phyloP scores from a whole-genome alignment of 768 basidiomycete genomes.

The Lentinula guzmanii region DNA sequence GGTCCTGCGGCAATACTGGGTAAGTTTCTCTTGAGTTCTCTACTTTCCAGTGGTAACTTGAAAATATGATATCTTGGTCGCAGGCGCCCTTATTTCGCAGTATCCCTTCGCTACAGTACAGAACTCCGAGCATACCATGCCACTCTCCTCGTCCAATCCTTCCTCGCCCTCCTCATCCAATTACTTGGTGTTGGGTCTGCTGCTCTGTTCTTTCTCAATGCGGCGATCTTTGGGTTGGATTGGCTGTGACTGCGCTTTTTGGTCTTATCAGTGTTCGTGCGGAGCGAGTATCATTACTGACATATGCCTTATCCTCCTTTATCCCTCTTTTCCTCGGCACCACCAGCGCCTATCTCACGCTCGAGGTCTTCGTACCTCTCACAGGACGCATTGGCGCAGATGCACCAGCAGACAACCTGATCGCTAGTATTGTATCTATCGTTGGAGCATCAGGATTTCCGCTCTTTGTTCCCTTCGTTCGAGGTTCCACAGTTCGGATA shows the following conservation, averaged over 20 bases:
- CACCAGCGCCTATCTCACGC: background rate
- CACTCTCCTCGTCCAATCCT: slow-evolving; percentile 53
- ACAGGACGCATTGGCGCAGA: slow-evolving; percentile 80
- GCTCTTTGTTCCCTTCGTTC: slow-evolving; percentile 63
- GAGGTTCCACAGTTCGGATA: slow-evolving; percentile 35
- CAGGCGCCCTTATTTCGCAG: slow-evolving; percentile 64
- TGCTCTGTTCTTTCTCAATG: slow-evolving; percentile 64
- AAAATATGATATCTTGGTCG: background rate
- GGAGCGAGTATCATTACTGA: background rate
- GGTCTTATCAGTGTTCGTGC: slow-evolving; percentile 40
- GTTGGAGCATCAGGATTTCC: slow-evolving; percentile 55
- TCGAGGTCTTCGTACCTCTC: slow-evolving; percentile 84
- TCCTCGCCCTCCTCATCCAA: slow-evolving; percentile 55
- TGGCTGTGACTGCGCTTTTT: slow-evolving; percentile 51
- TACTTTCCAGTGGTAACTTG: background rate
- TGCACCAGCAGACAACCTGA: slow-evolving; percentile 84
- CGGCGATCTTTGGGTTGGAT: slow-evolving; percentile 44
- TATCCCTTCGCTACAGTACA: slow-evolving; percentile 38
- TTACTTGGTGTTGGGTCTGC: slow-evolving; percentile 68
- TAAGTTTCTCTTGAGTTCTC: slow-evolving; percentile 14
- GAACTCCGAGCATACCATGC: slow-evolving; percentile 63
- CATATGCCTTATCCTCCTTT: background rate
- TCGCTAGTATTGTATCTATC: slow-evolving; percentile 68
- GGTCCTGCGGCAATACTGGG: slow-evolving; percentile 71
- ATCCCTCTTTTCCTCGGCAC: background rate